Evolutionary conservation across 352 stramenopile genomes (phyloP).

Genomic region (Thraustochytrium sp.): DNA sequence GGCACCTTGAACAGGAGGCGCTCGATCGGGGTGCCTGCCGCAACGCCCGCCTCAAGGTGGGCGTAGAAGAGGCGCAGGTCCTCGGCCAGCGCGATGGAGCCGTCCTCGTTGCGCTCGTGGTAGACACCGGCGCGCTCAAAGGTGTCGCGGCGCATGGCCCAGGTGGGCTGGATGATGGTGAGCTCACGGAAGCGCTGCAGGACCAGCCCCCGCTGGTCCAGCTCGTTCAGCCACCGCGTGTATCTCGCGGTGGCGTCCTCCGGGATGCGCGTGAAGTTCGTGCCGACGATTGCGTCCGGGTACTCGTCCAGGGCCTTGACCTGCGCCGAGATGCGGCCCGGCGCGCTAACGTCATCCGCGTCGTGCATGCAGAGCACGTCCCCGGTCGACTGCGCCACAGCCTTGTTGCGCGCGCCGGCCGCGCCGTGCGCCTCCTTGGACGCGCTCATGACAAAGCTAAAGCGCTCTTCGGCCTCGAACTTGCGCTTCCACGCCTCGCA

Average conservation of each 20-base stretch:
- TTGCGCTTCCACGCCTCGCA: constrained; percentile 37
- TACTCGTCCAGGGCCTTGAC: constrained; percentile 24
- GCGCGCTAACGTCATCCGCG: constrained; percentile 51
- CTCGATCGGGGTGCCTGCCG: neutral
- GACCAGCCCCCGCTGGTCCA: constrained; percentile 36
- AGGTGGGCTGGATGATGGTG: constrained; percentile 50
- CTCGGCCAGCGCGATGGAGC: neutral
- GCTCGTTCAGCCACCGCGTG: constrained; percentile 47
- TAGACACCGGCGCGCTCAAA: constrained; percentile 47
- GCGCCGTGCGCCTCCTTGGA: neutral
- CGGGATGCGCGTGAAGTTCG: constrained; percentile 47
- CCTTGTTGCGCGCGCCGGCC: constrained; percentile 46
- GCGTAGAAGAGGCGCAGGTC: constrained; percentile 32
- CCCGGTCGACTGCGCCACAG: constrained; percentile 29
- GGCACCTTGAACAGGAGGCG: neutral
- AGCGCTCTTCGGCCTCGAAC: constrained; percentile 23
- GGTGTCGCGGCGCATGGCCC: constrained; percentile 37
- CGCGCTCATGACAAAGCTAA: neutral
- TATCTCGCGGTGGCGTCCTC: constrained; percentile 47
- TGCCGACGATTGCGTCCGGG: constrained; percentile 46
- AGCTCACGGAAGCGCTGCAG: constrained; percentile 50
- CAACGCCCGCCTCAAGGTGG: neutral
- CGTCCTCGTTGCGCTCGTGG: neutral
- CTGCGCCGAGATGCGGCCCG: constrained; percentile 41
- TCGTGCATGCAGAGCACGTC: constrained; percentile 48